Evolutionary conservation across 176 grass and related monocot genomes (phyloP).

Genomic region (Aegilops tauschii): DNA sequence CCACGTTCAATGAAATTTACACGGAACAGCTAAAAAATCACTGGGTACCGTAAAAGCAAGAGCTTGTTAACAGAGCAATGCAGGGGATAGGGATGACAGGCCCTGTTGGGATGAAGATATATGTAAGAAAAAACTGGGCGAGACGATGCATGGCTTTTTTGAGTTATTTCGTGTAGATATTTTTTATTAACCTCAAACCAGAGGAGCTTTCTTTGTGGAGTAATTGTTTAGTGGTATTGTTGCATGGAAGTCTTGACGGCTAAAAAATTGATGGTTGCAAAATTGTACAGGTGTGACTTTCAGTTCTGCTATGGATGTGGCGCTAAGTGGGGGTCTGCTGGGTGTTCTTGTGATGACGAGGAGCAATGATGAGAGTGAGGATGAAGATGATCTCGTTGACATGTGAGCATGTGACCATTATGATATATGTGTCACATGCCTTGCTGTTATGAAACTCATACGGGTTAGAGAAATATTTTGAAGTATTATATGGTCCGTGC

Average conservation of each 20-base stretch:
- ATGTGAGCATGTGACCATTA: no score
- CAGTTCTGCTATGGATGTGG: slow-evolving; percentile 70
- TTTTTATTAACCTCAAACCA: neutral
- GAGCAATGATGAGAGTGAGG: neutral
- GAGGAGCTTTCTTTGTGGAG: neutral
- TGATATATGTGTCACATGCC: no score
- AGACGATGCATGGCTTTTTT: no score
- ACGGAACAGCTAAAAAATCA: no score
- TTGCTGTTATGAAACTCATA: no score
- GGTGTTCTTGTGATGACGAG: neutral
- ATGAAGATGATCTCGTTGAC: neutral
- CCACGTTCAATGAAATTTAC: no score
- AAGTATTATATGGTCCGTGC: no score
- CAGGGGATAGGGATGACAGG: no score
- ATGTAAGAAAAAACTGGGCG: neutral
- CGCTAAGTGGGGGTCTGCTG: neutral
- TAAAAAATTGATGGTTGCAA: neutral
- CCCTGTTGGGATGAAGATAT: no score
- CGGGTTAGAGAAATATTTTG: no score
- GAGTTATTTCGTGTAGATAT: neutral
- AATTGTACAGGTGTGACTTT: slow-evolving; percentile 39
- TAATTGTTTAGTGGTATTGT: neutral
- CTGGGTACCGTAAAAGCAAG: no score
- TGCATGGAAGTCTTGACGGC: neutral
- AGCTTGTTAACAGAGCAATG: no score